Conservation (phyloP, 2,329 filamentous ascomycete genomes). For the Venturia carpophila region DNA sequence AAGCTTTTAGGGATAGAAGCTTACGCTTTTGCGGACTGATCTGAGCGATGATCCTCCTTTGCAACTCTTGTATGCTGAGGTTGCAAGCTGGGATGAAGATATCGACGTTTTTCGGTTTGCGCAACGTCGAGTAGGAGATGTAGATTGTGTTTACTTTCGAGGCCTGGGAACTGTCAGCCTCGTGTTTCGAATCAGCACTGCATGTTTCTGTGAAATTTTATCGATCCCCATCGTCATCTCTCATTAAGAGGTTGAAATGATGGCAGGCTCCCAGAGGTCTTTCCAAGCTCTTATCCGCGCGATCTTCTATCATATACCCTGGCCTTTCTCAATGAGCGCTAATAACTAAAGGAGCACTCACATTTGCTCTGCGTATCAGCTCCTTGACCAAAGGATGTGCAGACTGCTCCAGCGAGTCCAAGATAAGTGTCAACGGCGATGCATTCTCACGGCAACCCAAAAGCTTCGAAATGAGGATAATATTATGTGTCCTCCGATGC, state of each 20-base stretch:
- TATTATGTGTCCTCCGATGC: constrained; percentile 74
- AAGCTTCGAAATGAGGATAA: constrained; percentile 75
- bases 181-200: neutral
- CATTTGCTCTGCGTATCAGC: constrained; percentile 68
- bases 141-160: constrained; percentile 65
- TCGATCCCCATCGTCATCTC: no score
- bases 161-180: constrained; percentile 34
- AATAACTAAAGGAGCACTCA: constrained; percentile 28
- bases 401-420: constrained; percentile 79
- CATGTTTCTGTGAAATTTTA: neutral
- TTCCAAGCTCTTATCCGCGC: neutral
- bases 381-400: constrained; percentile 63
- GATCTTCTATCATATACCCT: neutral
- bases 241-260: neutral
- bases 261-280: no score
- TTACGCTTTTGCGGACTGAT: constrained; percentile 32
- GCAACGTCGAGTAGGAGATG: constrained; percentile 68
- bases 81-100: constrained; percentile 57
- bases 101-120: constrained; percentile 56
- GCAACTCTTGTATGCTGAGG: constrained; percentile 50
- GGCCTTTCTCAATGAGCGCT: neutral
- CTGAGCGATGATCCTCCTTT: constrained; percentile 51
- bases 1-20: neutral
- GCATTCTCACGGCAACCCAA: constrained; percentile 69
- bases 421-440: constrained; percentile 77